Evolutionary conservation across 2,329 filamentous ascomycete species (phyloP).

Genomic region (Nemania bipapillata): DNA sequence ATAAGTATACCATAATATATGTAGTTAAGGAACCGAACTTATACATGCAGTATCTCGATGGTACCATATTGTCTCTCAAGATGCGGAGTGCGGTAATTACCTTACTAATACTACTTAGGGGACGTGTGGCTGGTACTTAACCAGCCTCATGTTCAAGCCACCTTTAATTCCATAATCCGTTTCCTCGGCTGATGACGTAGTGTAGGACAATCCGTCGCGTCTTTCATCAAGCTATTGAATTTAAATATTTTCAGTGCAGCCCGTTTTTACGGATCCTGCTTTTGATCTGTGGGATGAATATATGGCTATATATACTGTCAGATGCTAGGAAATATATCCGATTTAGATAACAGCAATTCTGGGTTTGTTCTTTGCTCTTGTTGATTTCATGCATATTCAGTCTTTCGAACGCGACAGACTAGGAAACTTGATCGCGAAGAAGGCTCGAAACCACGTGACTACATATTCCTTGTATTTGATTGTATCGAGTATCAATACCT

Average conservation of each 20-base stretch:
- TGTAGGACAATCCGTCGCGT: slow-evolving; percentile 28
- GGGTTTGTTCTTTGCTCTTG: neutral
- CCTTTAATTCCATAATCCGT: neutral
- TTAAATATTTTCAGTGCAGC: slow-evolving; percentile 9
- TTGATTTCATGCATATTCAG: slow-evolving; percentile 13
- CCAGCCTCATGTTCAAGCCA: slow-evolving; percentile 16
- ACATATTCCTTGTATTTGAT: neutral
- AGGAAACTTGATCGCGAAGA: slow-evolving; percentile 40
- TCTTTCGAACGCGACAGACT: slow-evolving; percentile 35
- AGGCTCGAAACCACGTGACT: slow-evolving; percentile 47
- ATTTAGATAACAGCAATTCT: neutral
- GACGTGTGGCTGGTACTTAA: neutral
- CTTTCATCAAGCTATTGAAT: slow-evolving; percentile 22
- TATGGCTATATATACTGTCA: no score
- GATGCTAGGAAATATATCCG: neutral
- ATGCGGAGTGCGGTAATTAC: no score
- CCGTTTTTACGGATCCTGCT: neutral
- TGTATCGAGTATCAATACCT: slow-evolving; percentile 4
- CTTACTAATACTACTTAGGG: neutral
- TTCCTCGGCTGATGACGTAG: slow-evolving; percentile 33
- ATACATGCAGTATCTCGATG: no score
- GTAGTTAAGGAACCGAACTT: neutral
- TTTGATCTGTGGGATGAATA: neutral
- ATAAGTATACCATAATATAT: no score
- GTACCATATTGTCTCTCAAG: no score